These are phyloP conservation scores for Capsicum rhomboideum DNA, from an alignment of 257 asterid genomes.

Conservation along the genomic window DNA sequence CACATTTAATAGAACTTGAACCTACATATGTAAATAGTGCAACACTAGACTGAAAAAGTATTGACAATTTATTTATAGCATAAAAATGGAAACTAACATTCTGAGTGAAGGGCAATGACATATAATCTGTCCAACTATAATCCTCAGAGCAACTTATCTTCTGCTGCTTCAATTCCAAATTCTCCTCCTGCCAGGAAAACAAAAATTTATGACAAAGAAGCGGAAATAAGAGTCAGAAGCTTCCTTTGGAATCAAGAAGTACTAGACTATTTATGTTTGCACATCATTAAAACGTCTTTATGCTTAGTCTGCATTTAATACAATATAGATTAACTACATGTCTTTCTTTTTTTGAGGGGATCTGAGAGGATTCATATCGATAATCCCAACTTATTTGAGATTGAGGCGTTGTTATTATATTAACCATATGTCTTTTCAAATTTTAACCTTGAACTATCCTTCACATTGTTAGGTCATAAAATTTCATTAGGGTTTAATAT, in stretches of 20 bases:
- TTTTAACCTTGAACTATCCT: background rate
- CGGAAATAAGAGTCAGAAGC: background rate
- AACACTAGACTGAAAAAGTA: background rate
- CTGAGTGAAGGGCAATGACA: slow-evolving; percentile 72
- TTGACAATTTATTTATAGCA: background rate
- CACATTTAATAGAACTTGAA: background rate
- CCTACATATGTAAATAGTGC: background rate
- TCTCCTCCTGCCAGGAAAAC: slow-evolving; percentile 59
- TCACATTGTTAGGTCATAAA: too few relatives aligned
- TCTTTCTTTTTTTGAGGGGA: too few relatives aligned
- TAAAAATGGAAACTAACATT: slow-evolving; percentile 33
- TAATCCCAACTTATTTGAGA: background rate
- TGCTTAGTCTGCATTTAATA: too few relatives aligned
- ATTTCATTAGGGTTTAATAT: too few relatives aligned
- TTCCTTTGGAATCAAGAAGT: background rate
- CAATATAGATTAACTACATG: background rate
- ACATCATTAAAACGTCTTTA: too few relatives aligned
- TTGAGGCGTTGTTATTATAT: background rate
- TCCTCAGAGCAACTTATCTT: slow-evolving; percentile 45
- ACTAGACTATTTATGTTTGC: background rate
- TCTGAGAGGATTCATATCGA: background rate
- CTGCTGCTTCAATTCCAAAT: slow-evolving; percentile 58
- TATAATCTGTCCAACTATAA: slow-evolving; percentile 76
- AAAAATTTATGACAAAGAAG: background rate
- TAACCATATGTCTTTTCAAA: background rate